Conservation (phyloP, 169 alveolate species). For the Amoebophrya sp. region DNA sequence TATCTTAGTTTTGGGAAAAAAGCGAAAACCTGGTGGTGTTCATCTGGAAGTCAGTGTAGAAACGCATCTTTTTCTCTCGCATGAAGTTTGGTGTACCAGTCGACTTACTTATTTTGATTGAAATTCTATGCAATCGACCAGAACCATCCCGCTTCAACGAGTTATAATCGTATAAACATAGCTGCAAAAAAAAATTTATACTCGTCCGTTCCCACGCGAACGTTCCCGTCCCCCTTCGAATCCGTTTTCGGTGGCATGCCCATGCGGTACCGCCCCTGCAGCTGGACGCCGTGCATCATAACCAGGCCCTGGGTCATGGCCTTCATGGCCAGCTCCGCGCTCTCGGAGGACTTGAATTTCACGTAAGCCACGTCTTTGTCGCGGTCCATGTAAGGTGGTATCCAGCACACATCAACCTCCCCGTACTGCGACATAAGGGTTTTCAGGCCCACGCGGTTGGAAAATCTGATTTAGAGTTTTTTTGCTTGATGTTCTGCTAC, state of each 20-base stretch:
- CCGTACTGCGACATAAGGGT: neutral
- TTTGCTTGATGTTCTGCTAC: too few relatives aligned
- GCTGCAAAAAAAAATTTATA: too few relatives aligned
- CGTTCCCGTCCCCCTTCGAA: neutral
- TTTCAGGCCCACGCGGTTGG: neutral
- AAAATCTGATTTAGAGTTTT: neutral
- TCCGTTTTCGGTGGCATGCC: neutral
- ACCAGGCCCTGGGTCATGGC: neutral
- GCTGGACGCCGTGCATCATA: neutral
- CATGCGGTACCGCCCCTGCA: conserved; percentile 3
- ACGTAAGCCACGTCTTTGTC: neutral
- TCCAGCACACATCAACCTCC: conserved; percentile 15
- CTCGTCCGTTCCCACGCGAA: too few relatives aligned
- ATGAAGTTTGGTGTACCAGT: too few relatives aligned
- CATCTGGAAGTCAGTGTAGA: too few relatives aligned
- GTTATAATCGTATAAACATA: too few relatives aligned
- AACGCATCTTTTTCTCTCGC: too few relatives aligned
- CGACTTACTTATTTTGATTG: too few relatives aligned
- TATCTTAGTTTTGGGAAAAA: too few relatives aligned
- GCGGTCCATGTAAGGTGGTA: neutral
- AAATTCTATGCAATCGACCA: too few relatives aligned
- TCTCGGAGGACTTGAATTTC: neutral
- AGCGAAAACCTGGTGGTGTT: too few relatives aligned
- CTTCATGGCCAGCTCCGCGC: neutral
- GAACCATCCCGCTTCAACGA: too few relatives aligned